Evolutionary conservation across 768 basidiomycete genomes (phyloP), one percentile per base, ranked within the genome.

Genomic region (Rhizopogon salebrosus): DNA sequence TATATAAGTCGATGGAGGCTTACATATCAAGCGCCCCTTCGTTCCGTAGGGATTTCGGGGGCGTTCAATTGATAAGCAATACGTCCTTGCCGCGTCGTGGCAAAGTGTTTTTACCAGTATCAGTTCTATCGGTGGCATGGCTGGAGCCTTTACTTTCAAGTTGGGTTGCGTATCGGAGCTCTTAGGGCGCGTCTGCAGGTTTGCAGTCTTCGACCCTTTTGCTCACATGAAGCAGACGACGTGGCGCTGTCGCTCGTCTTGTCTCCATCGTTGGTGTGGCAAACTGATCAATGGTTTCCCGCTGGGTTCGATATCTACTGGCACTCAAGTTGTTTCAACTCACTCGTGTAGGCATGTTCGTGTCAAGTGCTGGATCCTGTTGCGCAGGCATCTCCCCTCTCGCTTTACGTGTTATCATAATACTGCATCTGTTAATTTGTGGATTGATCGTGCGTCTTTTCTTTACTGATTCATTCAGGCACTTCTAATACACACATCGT

Each of bases 321-420:
- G n/a, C 22, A 34, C 4, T 10, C 14, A 20, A 8, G 24, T 11
- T 40, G 34, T 6, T 24, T 54, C 14, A 53, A n/a, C 11, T 20
- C 23, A 11, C 16, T 41, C 2, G 1, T 45, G 5, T 27, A 59
- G 64, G 64, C 2, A 60, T 65, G 60, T 66, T 43, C 23, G 52
- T 66, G 16, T 66, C 64, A 2, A 56, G 57, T 41, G 60, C 64
- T 0, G 58, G 62, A 27, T 48, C 51, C 36, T 65, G 64, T 9
- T 65, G 64, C 35, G 64, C 64, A 6, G 64, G 65, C 23, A 62
- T 65, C n/a, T 64, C 64, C 18, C 64, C 64, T 7, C 63, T 64
- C 36, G 61, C 64, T 23, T 34, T 65, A 9, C 56, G 64, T 14
- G 59, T 64, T 36, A 49, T 64, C 37, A 64, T 60, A n/a, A n/a